phyloP scores from a whole-genome alignment of 2,329 filamentous ascomycete species.

The Pyricularia pennisetigena region DNA sequence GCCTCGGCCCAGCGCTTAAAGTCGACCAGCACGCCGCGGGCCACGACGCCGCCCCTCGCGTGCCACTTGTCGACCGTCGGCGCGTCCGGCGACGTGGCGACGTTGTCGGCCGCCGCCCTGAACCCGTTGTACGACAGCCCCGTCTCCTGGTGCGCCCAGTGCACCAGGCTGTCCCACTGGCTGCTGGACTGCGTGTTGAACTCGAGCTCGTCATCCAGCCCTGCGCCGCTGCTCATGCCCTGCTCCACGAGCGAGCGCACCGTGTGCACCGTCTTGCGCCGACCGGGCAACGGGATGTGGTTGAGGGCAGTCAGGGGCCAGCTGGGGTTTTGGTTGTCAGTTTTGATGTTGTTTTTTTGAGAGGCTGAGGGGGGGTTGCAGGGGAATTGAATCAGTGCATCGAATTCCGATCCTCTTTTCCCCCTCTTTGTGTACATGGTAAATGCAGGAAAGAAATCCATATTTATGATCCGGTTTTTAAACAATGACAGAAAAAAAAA shows the following conservation, averaged over 20 bases:
- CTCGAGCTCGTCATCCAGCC: conserved; percentile 25
- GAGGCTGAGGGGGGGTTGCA: no score
- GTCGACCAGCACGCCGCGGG: conserved; percentile 47
- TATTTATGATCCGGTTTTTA: no score
- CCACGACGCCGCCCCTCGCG: conserved; percentile 37
- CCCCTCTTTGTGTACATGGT: no score
- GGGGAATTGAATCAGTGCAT: no score
- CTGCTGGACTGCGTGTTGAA: conserved; percentile 37
- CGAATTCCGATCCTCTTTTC: no score
- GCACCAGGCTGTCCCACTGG: conserved; percentile 40
- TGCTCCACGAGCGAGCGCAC: conserved; percentile 5
- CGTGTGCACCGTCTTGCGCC: background rate
- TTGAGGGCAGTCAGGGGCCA: background rate
- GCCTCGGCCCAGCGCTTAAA: conserved; percentile 36
- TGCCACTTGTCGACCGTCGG: conserved; percentile 7
- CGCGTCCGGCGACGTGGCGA: background rate
- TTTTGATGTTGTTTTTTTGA: background rate
- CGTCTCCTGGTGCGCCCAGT: conserved; percentile 14
- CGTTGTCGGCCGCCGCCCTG: background rate
- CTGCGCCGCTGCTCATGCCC: conserved; percentile 7
- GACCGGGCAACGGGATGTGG: background rate
- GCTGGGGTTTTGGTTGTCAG: background rate
- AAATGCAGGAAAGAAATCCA: no score
- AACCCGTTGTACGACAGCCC: background rate
- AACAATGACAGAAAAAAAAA: background rate